A percentile compares a stretch with the other conserved stretches of the same genome.
Conservation (phyloP, 352 stramenopile species). For the Blastocystis sp. region DNA sequence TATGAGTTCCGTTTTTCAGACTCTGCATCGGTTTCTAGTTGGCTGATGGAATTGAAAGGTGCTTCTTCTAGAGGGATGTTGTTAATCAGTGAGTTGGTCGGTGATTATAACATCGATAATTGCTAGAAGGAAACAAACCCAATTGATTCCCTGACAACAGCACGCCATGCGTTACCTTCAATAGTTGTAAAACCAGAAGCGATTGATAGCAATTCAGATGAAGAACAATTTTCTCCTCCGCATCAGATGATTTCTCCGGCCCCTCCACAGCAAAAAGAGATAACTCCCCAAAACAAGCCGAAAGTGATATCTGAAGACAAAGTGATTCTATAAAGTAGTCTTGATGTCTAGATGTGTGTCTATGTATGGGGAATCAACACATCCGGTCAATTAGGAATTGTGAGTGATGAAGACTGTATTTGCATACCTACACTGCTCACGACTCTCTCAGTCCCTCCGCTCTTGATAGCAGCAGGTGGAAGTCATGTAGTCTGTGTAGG, state of each 20-base stretch:
- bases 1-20: slow-evolving; percentile 28
- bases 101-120: neutral
- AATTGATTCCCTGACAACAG: neutral
- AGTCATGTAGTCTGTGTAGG: slow-evolving; percentile 6
- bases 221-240: no score
- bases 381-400: no score
- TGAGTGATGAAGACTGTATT: neutral
- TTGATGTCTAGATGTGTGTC: neutral
- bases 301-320: no score
- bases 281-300: no score
- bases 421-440: neutral
- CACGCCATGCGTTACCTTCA: neutral
- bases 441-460: neutral
- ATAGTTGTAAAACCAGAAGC: no score
- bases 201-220: no score
- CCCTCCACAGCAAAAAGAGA: no score
- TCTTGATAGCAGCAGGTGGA: neutral
- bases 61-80: slow-evolving; percentile 8
- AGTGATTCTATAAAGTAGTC: neutral
- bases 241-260: no score
- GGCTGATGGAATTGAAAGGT: slow-evolving; percentile 21
- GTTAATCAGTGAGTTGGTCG: neutral
- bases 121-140: neutral
- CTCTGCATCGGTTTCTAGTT: neutral
- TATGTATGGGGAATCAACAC: slow-evolving; percentile 37